These are phyloP conservation scores for Cladosporium sp. DNA, from an alignment of 2,329 filamentous ascomycete species.

Conservation along the genomic window DNA sequence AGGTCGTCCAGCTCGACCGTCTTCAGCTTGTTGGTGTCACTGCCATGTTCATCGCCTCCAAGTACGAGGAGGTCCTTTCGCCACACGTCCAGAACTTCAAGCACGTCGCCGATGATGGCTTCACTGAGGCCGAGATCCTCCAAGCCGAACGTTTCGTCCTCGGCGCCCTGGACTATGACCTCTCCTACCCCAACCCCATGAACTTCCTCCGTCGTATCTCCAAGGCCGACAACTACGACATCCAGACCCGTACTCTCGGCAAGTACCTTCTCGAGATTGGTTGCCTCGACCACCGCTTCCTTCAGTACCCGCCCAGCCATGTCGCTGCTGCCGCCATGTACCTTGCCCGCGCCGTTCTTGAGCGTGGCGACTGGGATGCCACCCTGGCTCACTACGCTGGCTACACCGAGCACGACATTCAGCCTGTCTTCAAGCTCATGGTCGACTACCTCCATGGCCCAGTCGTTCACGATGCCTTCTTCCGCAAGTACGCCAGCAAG, in stretches of 20 bases:
- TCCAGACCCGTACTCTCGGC: constrained; percentile 91
- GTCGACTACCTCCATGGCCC: constrained; percentile 91
- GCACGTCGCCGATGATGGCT: constrained; percentile 94
- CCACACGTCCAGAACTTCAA: constrained; percentile 96
- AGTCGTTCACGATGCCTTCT: constrained; percentile 92
- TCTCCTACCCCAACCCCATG: constrained; percentile 99
- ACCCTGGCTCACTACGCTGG: constrained; percentile 88
- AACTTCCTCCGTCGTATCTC: constrained; percentile 98
- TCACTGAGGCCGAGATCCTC: constrained; percentile 89
- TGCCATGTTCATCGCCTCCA: constrained; percentile 98
- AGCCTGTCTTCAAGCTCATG: constrained; percentile 90
- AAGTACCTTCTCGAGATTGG: constrained; percentile 99
- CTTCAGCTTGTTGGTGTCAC: constrained; percentile 96
- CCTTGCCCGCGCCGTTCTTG: constrained; percentile 80
- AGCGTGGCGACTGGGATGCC: constrained; percentile 86
- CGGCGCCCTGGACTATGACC: constrained; percentile 85
- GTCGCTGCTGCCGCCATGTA: constrained; percentile 94
- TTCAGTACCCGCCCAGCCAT: constrained; percentile 82
- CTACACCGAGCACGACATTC: constrained; percentile 87
- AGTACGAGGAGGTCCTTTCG: constrained; percentile 97
- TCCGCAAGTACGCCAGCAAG: constrained; percentile 99
- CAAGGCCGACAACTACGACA: constrained; percentile 99
- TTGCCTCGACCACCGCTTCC: constrained; percentile 89
- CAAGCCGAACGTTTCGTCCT: constrained; percentile 96
- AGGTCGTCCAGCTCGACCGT: constrained; percentile 92